phyloP scores from a whole-genome alignment of 257 asterid species.

The Orobanche coerulescens region DNA sequence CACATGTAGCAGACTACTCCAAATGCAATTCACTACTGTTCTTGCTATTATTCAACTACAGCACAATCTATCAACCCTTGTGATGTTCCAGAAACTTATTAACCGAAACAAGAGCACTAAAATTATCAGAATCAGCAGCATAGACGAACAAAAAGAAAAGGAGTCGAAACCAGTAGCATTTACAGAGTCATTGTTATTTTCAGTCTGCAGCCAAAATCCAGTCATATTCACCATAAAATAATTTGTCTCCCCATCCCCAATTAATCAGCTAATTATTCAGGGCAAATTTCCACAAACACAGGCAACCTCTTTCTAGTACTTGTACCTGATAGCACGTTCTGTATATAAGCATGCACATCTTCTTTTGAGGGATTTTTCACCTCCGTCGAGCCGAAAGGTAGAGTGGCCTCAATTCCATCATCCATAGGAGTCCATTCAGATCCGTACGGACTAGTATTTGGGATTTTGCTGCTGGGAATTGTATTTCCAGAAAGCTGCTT shows the following conservation, averaged over 20 bases:
- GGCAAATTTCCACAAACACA: conserved; percentile 42
- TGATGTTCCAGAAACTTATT: background rate
- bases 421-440: conserved; percentile 56
- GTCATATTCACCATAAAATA: conserved; percentile 16
- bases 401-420: conserved; percentile 46
- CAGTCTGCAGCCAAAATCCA: conserved; percentile 6
- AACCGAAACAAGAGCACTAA: background rate
- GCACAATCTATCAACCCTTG: background rate
- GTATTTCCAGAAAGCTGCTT: conserved; percentile 19
- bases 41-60: background rate
- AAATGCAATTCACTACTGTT: background rate
- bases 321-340: conserved; percentile 39
- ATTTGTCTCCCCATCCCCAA: background rate
- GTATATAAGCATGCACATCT: conserved; percentile 39
- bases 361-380: conserved; percentile 26
- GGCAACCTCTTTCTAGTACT: conserved; percentile 36
- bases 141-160: background rate
- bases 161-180: conserved; percentile 9
- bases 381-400: conserved; percentile 30
- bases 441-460: background rate
- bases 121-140: background rate
- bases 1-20: background rate
- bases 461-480: background rate
- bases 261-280: conserved; percentile 14
- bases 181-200: conserved; percentile 12